Conservation (phyloP, 805 yeast genomes). For the Lachancea meyersii region DNA sequence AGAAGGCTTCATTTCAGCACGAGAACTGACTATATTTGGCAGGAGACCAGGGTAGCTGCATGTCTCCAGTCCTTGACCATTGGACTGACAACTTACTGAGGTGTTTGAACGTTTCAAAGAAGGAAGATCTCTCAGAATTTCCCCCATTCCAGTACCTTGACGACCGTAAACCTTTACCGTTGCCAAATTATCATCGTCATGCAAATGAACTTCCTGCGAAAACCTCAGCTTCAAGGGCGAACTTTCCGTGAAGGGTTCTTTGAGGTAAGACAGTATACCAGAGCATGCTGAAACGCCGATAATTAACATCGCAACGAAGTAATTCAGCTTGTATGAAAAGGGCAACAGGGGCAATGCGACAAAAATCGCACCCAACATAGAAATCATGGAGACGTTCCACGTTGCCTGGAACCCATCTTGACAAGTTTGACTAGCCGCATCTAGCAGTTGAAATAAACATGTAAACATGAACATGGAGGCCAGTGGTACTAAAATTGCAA, state of each 20-base stretch:
- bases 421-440: slow-evolving; percentile 62
- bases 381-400: slow-evolving; percentile 32
- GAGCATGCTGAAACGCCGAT: slow-evolving; percentile 36
- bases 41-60: slow-evolving; percentile 49
- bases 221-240: slow-evolving; percentile 71
- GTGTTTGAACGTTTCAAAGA: slow-evolving; percentile 40
- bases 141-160: slow-evolving; percentile 38
- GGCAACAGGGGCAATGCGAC: slow-evolving; percentile 53
- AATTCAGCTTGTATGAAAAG: slow-evolving; percentile 61
- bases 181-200: slow-evolving; percentile 26
- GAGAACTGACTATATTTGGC: slow-evolving; percentile 43
- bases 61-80: slow-evolving; percentile 43
- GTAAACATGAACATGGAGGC: slow-evolving; percentile 49
- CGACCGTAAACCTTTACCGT: slow-evolving; percentile 47
- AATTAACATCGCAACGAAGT: slow-evolving; percentile 40
- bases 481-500: slow-evolving; percentile 59
- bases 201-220: slow-evolving; percentile 53
- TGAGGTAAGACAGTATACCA: slow-evolving; percentile 34
- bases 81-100: slow-evolving; percentile 33
- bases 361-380: slow-evolving; percentile 34
- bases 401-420: slow-evolving; percentile 56
- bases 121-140: slow-evolving; percentile 56
- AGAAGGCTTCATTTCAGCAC: slow-evolving; percentile 30
- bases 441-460: slow-evolving; percentile 47
- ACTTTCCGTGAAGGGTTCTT: slow-evolving; percentile 52